A percentile compares a stretch with the other conserved stretches of the same genome.
Evolutionary conservation across 192 early-diverging fungal species (phyloP).

Genomic region (Phlyctochytrium bullatum): DNA sequence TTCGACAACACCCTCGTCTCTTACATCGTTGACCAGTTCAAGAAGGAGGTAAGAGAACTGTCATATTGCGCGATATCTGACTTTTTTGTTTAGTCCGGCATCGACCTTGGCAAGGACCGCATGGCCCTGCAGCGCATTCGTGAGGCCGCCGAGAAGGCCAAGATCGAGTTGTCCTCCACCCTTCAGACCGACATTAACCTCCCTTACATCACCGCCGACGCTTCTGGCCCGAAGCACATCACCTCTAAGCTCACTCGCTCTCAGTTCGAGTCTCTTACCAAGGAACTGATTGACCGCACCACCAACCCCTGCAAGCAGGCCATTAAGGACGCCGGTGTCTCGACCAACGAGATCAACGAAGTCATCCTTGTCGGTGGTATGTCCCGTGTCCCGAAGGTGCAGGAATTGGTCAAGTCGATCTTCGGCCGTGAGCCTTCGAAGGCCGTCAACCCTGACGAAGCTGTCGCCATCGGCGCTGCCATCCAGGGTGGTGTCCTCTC

Average conservation of each 20-base stretch:
- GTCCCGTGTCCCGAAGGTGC: conserved; percentile 96
- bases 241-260: conserved; percentile 90
- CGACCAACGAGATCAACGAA: conserved; percentile 81
- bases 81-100: conserved; percentile 45
- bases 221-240: conserved; percentile 94
- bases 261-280: conserved; percentile 82
- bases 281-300: conserved; percentile 82
- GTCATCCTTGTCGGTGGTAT: conserved; percentile 98
- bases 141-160: conserved; percentile 97
- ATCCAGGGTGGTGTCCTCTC: conserved; percentile 98
- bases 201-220: conserved; percentile 91
- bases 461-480: conserved; percentile 96
- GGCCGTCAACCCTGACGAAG: conserved; percentile 97
- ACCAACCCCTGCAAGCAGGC: conserved; percentile 93
- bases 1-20: conserved; percentile 70
- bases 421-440: conserved; percentile 93
- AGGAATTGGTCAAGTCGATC: conserved; percentile 83
- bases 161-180: conserved; percentile 96
- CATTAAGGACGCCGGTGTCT: conserved; percentile 89
- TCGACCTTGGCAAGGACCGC: conserved; percentile 83
- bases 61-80: neutral
- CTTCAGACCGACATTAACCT: conserved; percentile 95
- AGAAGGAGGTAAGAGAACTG: conserved; percentile 66
- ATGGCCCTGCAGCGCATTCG: conserved; percentile 98
- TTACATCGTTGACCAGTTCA: conserved; percentile 82